A percentile compares a stretch with the other conserved stretches of the same genome.
Evolutionary conservation across 108 stramenopile genomes (phyloP).

Genomic region (Asterionellopsis glacialis): DNA sequence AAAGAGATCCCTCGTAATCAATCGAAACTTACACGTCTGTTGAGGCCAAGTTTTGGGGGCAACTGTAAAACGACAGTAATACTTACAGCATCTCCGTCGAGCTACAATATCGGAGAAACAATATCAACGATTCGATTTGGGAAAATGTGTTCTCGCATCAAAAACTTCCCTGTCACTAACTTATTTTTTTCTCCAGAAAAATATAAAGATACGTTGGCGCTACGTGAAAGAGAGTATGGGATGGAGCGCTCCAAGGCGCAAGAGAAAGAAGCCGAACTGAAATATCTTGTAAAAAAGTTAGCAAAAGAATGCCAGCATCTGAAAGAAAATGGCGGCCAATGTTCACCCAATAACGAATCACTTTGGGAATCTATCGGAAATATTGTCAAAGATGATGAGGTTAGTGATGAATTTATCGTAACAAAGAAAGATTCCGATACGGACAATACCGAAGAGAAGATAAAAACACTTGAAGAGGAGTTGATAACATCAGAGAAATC

Average conservation of each 20-base stretch:
- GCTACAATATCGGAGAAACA: constrained; percentile 78
- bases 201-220: constrained; percentile 35
- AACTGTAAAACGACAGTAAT: constrained; percentile 78
- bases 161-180: constrained; percentile 43
- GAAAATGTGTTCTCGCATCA: constrained; percentile 44
- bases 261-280: constrained; percentile 46
- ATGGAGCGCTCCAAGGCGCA: constrained; percentile 46
- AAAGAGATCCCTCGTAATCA: constrained; percentile 40
- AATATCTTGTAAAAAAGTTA: constrained; percentile 47
- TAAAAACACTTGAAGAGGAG: constrained; percentile 32
- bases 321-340: constrained; percentile 8
- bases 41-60: constrained; percentile 84
- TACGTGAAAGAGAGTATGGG: no score
- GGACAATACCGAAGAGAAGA: constrained; percentile 16
- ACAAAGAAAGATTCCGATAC: no score
- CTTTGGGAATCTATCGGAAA: constrained; percentile 26
- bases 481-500: constrained; percentile 12
- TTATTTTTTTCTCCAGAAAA: constrained; percentile 29
- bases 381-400: constrained; percentile 15
- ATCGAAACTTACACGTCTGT: constrained; percentile 77
- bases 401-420: background rate
- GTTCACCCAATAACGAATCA: background rate
- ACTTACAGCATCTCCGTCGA: constrained; percentile 80
- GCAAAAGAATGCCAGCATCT: constrained; percentile 43
- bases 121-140: constrained; percentile 82